phyloP scores from a whole-genome alignment of 805 yeast species.

The Cyberlindnera mississippiensis region DNA sequence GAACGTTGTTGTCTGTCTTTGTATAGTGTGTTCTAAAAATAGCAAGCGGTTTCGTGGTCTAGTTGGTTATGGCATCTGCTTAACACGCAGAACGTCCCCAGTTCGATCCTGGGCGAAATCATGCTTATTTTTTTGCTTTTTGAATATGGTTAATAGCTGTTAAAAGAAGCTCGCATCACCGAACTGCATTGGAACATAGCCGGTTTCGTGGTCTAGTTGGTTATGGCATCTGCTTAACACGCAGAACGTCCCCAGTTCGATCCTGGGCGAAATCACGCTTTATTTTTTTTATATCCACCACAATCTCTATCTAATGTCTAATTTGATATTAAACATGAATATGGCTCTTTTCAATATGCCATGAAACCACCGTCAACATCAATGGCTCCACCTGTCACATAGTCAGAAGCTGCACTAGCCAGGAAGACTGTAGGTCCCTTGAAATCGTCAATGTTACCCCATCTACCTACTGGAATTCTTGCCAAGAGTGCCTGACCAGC shows the following conservation, averaged over 20 bases:
- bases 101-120: conserved; percentile 99
- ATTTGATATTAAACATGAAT: no score
- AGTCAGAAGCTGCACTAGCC: conserved; percentile 73
- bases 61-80: conserved; percentile 99
- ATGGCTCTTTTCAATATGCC: conserved; percentile 6
- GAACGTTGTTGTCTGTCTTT: no score
- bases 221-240: conserved; percentile 99
- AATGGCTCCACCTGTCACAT: conserved; percentile 70
- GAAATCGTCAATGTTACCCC: conserved; percentile 48
- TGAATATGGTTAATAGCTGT: no score
- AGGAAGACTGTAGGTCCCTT: conserved; percentile 76
- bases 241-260: conserved; percentile 99
- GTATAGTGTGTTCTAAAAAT: background rate
- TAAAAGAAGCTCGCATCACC: no score
- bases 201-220: conserved; percentile 99
- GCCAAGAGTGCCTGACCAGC: conserved; percentile 28
- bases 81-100: conserved; percentile 99
- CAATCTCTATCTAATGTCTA: no score
- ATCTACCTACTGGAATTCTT: conserved; percentile 43
- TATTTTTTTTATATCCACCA: no score
- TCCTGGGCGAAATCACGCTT: conserved; percentile 96
- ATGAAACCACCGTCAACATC: conserved; percentile 74
- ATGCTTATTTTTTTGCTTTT: conserved; percentile 24
- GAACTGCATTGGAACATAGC: no score
- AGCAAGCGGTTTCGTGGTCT: conserved; percentile 84